Base-by-base conservation (phyloP, 495 filamentous ascomycete species). In the Cairneyella variabilis region DNA sequence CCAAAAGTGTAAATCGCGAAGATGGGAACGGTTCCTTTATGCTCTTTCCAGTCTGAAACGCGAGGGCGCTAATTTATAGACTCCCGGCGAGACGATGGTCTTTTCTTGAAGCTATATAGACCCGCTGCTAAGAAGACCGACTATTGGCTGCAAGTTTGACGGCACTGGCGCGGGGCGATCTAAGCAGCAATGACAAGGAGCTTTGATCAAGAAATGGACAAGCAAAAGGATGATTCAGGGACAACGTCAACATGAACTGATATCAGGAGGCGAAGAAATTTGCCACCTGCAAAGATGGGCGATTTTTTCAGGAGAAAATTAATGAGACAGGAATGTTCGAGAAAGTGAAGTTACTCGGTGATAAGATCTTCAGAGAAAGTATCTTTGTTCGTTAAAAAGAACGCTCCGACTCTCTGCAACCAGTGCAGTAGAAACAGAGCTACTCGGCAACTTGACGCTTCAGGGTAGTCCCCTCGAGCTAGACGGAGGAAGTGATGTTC, bases 51-150 rank as follows among this genome's bases (percentile, higher is more conserved):
- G 22, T 38, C 11, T 46, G 54, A 41, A 36, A 58, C 20, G 25
- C 48, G 43, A 57, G 46, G 48, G 27, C 23, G 53, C 45, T 57
- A 48, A 47, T 43, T 57, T 54, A 58, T 58, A 54, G 30, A 57
- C 25, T 54, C 46, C 41, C 21, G 47, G 9, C 27, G 38, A 54
- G 54, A 52, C 50, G 40, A 27, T 16, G 11, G 46, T 18, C 46
- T n/a, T 50, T 40, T 39, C 23, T 51, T 53, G 14, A 54, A 43
- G 22, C 27, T 41, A 6, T 56, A 0, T 38, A 23, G 21, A n/a
- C 39, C 3, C n/a, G n/a, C n/a, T n/a, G n/a, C n/a, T n/a, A n/a
- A n/a, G n/a, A n/a, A n/a, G n/a, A n/a, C n/a, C n/a, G n/a, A n/a
- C n/a, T n/a, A n/a, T 23, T 14, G 41, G 37, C 20, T 30, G 36